Evolutionary conservation across 352 stramenopile genomes (phyloP), one percentile per base, ranked within the genome.

Genomic region (Phytophthora melonis): DNA sequence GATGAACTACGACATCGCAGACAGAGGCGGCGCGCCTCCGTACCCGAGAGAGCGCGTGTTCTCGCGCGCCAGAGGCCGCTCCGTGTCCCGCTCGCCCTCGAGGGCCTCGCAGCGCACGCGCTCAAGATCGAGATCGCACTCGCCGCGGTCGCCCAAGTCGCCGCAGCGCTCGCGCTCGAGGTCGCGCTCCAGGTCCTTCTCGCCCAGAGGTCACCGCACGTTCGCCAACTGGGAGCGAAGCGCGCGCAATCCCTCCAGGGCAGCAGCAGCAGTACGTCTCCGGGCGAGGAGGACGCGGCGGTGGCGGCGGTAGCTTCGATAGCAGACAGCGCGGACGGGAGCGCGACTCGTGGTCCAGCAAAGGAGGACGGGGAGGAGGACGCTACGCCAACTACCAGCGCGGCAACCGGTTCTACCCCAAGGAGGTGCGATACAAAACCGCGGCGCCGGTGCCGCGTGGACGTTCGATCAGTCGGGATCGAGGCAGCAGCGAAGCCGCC

Each of bases 181-280:
- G 2, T 92, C 84, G 1, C 76, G 81, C 14, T 92, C 84, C 1
- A 79, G 87, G 8, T 94, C 87, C 6, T 84, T 89, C 53, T 93
- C 84, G 2, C 86, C 86, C 34, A 75, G 77, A 50, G 77, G 83
- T 1, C 82, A 87, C 41, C 86, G 83, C 14, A 84, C 83, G 19
- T 86, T 86, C 34, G 65, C 65, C 58, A 81, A 80, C 16, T 78
- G 80, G 59, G 76, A 82, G 47, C 80, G 78, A 34, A 53, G 68
- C 32, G 71, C 75, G 50, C 61, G 72, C n/a, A 63, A 32, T 10
- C 68, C 65, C 11, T 25, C 58, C 68, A 58, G 63, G 68, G 18
- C 11, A 16, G 36, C 36, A 43, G 47, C 75, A 77, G 47, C 75
- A 77, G 16, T 84, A 78, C 63, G 39, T 56, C 27, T 57, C 72